Evolutionary conservation across 805 yeast species (phyloP), one percentile per base, ranked within the genome.

Genomic region (Wickerhamiella allomyrinae): DNA sequence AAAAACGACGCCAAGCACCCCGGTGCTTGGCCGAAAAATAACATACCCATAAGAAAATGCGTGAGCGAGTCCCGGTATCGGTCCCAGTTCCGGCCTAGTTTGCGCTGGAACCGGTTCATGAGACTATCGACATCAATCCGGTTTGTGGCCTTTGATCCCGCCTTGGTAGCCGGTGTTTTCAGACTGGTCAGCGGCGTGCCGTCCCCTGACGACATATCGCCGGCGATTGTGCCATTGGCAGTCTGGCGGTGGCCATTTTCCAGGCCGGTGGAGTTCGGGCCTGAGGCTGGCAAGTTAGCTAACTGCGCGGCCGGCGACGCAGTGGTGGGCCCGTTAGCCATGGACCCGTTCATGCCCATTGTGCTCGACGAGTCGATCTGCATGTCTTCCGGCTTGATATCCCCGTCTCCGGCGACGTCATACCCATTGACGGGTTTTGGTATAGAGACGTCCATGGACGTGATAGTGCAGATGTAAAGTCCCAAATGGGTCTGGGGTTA

Each of bases 81-180:
- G 47, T 79, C 89, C 98, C 98, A 89, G 38, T 74, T 73, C 36
- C 70, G 66, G 2, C 95, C 96, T 45, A 89, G 60, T 46, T 71
- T 68, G 41, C 69, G 69, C 49, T 83, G 87, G 47, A 91, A 74
- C 42, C 80, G 84, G 29, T 72, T 68, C 54, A 87, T 83, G 44
- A 86, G 66, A 1, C 60, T 53, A 42, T 77, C 80, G n/a, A 80
- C 67, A 39, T 79, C 54, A 15, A 50, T 43, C 21, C 52, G 47
- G 29, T 27, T 27, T n/a, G 31, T 27, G 17, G 31, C 17, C 31
- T 27, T 27, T 3, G 31, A 14, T 17, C 17, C 31, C 4, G 17
- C 17, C 15, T 7, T 4, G 15, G 17, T 11, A 17, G 31, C 17
- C 31, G 31, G 17, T 2, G 31, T 5, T n/a, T 27, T 27, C 9